Evolutionary conservation across 139 green algal genomes (phyloP).

Genomic region (Trebouxia sp.): DNA sequence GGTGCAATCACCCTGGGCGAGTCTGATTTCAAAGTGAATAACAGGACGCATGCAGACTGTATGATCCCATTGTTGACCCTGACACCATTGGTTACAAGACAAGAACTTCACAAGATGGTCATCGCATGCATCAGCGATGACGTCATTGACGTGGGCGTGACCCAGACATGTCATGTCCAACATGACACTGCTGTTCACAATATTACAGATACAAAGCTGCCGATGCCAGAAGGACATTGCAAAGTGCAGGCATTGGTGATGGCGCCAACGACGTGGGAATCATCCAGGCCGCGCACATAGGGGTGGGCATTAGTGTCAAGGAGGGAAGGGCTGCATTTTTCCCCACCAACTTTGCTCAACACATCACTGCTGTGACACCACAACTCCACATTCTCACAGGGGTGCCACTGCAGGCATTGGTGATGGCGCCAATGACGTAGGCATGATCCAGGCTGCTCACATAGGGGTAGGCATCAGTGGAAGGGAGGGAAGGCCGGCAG

Average conservation of each 20-base stretch:
- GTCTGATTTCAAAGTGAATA: too few species aligned
- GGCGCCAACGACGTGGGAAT: slow-evolving; percentile 87
- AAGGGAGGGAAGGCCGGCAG: slow-evolving; percentile 89
- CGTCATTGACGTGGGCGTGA: slow-evolving; percentile 87
- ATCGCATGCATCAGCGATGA: slow-evolving; percentile 53
- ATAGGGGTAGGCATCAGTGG: slow-evolving; percentile 94
- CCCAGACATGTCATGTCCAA: too few species aligned
- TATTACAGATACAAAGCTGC: too few species aligned
- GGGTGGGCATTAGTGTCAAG: slow-evolving; percentile 92
- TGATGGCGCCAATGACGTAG: slow-evolving; percentile 87
- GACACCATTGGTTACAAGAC: too few species aligned
- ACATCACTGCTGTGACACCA: too few species aligned
- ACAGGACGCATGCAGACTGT: too few species aligned
- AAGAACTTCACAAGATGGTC: background rate
- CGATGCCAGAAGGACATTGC: too few species aligned
- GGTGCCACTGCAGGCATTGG: slow-evolving; percentile 40
- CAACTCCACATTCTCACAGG: background rate
- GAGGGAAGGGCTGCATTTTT: slow-evolving; percentile 94
- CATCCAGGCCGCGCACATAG: slow-evolving; percentile 90
- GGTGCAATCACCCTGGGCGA: slow-evolving; percentile 40
- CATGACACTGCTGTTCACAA: too few species aligned
- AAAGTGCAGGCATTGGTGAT: slow-evolving; percentile 46
- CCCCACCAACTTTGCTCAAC: slow-evolving; percentile 90
- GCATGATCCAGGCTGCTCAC: too few species aligned
- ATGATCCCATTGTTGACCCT: too few species aligned